Base-by-base conservation (phyloP, 352 stramenopile species). In the Phytophthora constricta region DNA sequence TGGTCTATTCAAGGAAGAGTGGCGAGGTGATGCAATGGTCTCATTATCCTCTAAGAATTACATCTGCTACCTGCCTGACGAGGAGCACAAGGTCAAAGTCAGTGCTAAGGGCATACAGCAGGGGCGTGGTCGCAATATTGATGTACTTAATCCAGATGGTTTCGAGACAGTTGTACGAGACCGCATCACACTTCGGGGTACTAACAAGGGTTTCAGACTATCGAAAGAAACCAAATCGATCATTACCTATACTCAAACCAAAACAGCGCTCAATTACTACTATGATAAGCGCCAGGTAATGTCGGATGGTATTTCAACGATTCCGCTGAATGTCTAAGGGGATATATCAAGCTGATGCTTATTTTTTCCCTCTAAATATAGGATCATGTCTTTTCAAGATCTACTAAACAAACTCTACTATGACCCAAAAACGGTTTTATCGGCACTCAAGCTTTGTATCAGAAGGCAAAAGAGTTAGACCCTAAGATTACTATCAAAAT, bases 41-140 rank as follows among this genome's bases (percentile, higher is more conserved):
- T 56, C 22, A 26, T 43, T 67, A 13, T 52, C 26, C 1, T n/a
- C 22, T 8, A 72, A 72, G 26, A 67, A 65, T 14, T 72, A 72
- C 19, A 58, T 60, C 31, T 72, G 50, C 26, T 61, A 61, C 5
- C 22, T 62, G 3, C n/a, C 13, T 4, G 51, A 59, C n/a, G 41
- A 48, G 11, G 49, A 41, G 5, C 7, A 48, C 8, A 72, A 72
- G 50, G 43, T 50, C 4, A 74, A 74, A 20, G 17, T 63, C 28
- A 58, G 45, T 27, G 60, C 67, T 26, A 75, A 75, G 39, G 67
- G 67, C 39, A 62, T 71, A 49, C 61, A 74, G 50, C 19, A 72
- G 42, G 22, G 27, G 5, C 51, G 33, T 22, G 33, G 28, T 14
- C 20, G 37, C 4, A 74, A 74, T 26, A 26, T 4, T 28, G 19